These are phyloP conservation scores for Gossypium stocksii DNA, from an alignment of 345 rosid species.

Conservation along the genomic window DNA sequence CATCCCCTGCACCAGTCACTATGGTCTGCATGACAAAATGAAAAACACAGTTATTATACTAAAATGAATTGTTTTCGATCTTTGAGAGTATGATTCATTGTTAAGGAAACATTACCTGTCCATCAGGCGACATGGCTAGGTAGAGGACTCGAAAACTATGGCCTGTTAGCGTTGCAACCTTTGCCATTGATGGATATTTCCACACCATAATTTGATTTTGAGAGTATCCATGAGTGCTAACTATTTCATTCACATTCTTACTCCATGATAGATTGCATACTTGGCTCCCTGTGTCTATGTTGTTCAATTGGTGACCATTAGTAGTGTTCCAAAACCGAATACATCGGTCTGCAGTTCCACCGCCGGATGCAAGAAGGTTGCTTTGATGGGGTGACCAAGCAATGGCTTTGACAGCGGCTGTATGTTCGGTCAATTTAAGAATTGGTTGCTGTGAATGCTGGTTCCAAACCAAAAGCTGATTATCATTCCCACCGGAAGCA, in stretches of 20 bases:
- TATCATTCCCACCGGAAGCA: constrained; percentile 98
- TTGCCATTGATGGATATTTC: constrained; percentile 91
- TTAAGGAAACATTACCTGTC: constrained; percentile 45
- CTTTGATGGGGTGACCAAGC: constrained; percentile 99
- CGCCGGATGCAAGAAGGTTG: constrained; percentile 90
- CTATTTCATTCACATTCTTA: constrained; percentile 92
- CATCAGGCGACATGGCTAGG: constrained; percentile 89
- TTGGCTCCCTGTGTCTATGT: constrained; percentile 96
- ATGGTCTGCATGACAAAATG: constrained; percentile 50
- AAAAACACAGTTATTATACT: not conserved
- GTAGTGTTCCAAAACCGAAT: constrained; percentile 95
- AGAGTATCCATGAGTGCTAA: constrained; percentile 95
- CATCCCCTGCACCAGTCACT: constrained; percentile 98
- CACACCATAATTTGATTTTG: constrained; percentile 98
- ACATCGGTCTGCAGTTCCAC: constrained; percentile 96
- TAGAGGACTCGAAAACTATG: constrained; percentile 93
- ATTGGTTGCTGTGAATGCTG: constrained; percentile 84
- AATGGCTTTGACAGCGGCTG: constrained; percentile 98
- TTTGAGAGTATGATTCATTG: not conserved
- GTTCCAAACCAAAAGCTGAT: constrained; percentile 97
- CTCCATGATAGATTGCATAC: constrained; percentile 98
- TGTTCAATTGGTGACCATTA: constrained; percentile 78
- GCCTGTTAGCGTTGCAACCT: constrained; percentile 89
- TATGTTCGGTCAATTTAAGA: constrained; percentile 75
- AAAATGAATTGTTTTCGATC: not conserved